Evolutionary conservation across 78 protist species (phyloP).

Genomic region (Dictyostelium brefeldianum): DNA sequence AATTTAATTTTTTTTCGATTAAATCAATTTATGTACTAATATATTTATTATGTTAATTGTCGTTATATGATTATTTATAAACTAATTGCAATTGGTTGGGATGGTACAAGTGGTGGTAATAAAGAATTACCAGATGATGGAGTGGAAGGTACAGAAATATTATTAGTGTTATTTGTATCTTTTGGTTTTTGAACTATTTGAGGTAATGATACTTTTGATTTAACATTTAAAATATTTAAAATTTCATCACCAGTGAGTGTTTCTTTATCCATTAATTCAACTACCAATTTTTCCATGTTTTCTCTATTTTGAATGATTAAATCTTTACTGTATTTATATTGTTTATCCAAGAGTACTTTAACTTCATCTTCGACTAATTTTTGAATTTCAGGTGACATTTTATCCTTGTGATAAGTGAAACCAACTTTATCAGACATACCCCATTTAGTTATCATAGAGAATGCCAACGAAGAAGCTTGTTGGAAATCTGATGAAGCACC

Average conservation of each 20-base stretch:
- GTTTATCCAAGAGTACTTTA: slow-evolving; percentile 66
- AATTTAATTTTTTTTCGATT: too few species aligned
- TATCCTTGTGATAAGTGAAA: slow-evolving; percentile 39
- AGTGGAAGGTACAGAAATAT: not conserved
- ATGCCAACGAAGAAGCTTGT: slow-evolving; percentile 60
- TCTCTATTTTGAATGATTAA: slow-evolving; percentile 58
- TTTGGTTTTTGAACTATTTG: not conserved
- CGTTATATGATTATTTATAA: not conserved
- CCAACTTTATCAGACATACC: slow-evolving; percentile 92
- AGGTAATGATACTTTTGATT: not conserved
- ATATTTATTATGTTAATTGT: not conserved
- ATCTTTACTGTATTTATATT: slow-evolving; percentile 74
- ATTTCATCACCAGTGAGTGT: slow-evolving; percentile 88
- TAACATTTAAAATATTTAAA: slow-evolving; percentile 35
- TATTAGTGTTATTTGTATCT: not conserved
- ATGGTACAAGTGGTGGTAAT: slow-evolving; percentile 23
- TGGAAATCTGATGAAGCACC: slow-evolving; percentile 83
- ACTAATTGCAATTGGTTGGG: not conserved
- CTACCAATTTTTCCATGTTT: slow-evolving; percentile 82
- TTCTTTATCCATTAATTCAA: slow-evolving; percentile 88
- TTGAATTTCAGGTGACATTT: slow-evolving; percentile 67
- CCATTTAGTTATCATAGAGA: slow-evolving; percentile 87
- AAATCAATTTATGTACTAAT: too few species aligned
- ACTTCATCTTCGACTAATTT: slow-evolving; percentile 84
- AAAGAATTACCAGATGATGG: not conserved